Evolutionary conservation across 2,329 filamentous ascomycete species (phyloP).

Genomic region (Aciculosporium take): DNA sequence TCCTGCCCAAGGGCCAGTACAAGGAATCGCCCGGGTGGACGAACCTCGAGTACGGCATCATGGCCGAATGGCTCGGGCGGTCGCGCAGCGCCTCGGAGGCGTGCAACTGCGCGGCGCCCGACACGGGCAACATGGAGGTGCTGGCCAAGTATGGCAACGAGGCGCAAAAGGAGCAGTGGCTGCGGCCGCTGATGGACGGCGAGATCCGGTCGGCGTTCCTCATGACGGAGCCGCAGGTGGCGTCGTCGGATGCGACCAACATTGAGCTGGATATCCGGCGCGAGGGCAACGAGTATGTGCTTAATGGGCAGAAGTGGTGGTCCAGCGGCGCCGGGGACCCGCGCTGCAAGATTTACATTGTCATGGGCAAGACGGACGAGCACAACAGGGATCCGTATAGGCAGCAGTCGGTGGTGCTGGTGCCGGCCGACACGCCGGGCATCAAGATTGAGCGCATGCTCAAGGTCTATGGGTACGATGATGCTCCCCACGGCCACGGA

Average conservation of each 20-base stretch:
- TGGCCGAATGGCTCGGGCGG: slow-evolving; percentile 91
- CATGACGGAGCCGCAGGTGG: slow-evolving; percentile 86
- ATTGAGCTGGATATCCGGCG: slow-evolving; percentile 70
- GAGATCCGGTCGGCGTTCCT: slow-evolving; percentile 80
- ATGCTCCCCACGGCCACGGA: slow-evolving; percentile 95
- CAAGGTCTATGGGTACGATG: slow-evolving; percentile 87
- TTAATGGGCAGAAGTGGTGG: slow-evolving; percentile 99
- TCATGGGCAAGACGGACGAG: slow-evolving; percentile 86
- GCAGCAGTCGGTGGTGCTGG: slow-evolving; percentile 87
- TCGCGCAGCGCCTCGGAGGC: slow-evolving; percentile 72
- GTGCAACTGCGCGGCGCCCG: slow-evolving; percentile 78
- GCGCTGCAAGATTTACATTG: slow-evolving; percentile 83
- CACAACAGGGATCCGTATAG: slow-evolving; percentile 63
- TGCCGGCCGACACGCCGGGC: slow-evolving; percentile 66
- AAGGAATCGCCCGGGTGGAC: slow-evolving; percentile 87
- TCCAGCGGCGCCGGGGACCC: slow-evolving; percentile 89
- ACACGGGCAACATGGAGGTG: slow-evolving; percentile 94
- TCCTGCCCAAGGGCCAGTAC: slow-evolving; percentile 89
- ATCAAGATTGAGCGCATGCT: slow-evolving; percentile 93
- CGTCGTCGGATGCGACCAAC: slow-evolving; percentile 84
- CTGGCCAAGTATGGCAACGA: slow-evolving; percentile 82
- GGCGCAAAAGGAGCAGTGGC: slow-evolving; percentile 71
- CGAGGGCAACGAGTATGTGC: slow-evolving; percentile 77
- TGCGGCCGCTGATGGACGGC: slow-evolving; percentile 67
- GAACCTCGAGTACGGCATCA: slow-evolving; percentile 93